Base-by-base conservation (phyloP, 78 protist genomes). In the Capsaspora owczarzaki region DNA sequence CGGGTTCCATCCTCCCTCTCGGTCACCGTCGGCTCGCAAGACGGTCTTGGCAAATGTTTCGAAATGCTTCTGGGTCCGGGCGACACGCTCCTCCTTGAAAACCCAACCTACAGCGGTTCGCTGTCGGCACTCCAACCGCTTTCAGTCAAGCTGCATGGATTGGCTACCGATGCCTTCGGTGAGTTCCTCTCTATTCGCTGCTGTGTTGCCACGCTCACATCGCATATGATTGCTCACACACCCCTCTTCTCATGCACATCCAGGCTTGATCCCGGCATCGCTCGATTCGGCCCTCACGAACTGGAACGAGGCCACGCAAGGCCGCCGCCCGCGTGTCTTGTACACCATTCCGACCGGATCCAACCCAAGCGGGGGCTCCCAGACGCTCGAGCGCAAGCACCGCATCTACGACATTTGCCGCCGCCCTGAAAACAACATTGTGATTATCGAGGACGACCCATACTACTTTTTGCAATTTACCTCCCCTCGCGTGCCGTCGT, bases 361-460 rank as follows among this genome's bases (percentile, higher is more conserved):
- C 56, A 93, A 93, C 66, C 97, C 97, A 1, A 35, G 82, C 2
- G 97, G 97, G 35, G 84, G 93, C 12, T 87, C 92, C 1, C 76
- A 89, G 76, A 35, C 91, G 35, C 33, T 70, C 46, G 82, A 83
- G 41, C 63, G 95, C 56, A 4, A 37, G 27, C 33, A 81, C 46
- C 2, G 56, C 56, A 10, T 49, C 16, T 49, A 49, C 16, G 56
- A 49, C 16, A 49, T 49, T 92, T 8, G 88, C 84, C 81, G 38
- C 22, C 56, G 56, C 56, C 56, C 56, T 10, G 56, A 49, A 16
- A 49, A 49, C 68, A 80, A 92, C 53, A 40, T 95, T 27, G 33
- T 95, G 1, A 86, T 95, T 47, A n/a, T 92, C 8, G 98, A 95
- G 74, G 98, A 95, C 80, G 98, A 95, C 61, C 95, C 98, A 37